Conservation (phyloP, 352 stramenopile species). For the Pythium phragmiticola region DNA sequence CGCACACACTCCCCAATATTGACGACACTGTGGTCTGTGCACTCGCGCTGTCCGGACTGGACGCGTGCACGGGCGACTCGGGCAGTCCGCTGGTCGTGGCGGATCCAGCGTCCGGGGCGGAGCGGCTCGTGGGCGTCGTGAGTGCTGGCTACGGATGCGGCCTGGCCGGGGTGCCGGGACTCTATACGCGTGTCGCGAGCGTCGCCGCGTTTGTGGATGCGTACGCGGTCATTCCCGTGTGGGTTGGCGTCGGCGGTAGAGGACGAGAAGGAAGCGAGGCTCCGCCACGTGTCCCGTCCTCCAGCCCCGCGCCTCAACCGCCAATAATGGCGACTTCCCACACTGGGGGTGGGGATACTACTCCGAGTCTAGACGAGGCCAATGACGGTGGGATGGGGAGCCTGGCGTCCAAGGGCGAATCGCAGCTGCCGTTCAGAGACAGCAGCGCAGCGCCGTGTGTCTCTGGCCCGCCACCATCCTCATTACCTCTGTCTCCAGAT, state of each 20-base stretch:
- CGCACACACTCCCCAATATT: slow-evolving; percentile 22
- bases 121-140: slow-evolving; percentile 34
- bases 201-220: slow-evolving; percentile 32
- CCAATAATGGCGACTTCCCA: no score
- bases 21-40: slow-evolving; percentile 37
- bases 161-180: slow-evolving; percentile 29
- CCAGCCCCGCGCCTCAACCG: no score
- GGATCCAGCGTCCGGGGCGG: neutral
- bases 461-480: neutral
- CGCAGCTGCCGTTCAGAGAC: slow-evolving; percentile 21
- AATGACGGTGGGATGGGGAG: neutral
- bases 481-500: neutral
- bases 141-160: slow-evolving; percentile 41
- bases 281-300: no score
- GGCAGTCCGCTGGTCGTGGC: slow-evolving; percentile 32
- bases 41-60: slow-evolving; percentile 19
- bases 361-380: no score
- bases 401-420: slow-evolving; percentile 5
- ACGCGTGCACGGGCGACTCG: slow-evolving; percentile 42
- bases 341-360: no score
- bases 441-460: slow-evolving; percentile 6
- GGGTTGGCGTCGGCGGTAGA: slow-evolving; percentile 4
- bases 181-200: slow-evolving; percentile 37
- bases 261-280: no score
- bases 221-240: slow-evolving; percentile 19